Base-by-base conservation (phyloP, 1,139 yeast genomes). In the Taphrina deformans region DNA sequence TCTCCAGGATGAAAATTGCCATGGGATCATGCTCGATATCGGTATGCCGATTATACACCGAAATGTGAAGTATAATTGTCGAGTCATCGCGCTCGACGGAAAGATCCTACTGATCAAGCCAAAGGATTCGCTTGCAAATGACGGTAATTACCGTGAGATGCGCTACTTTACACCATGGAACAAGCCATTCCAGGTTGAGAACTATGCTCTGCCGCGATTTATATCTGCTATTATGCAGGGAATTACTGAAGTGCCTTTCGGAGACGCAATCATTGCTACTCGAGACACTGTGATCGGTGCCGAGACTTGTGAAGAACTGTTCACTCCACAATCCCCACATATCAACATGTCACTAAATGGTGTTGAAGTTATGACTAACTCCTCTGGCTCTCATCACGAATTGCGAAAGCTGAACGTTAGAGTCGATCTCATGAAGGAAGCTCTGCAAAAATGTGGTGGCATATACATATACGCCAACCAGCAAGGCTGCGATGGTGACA, bases 131-230 rank as follows among this genome's bases (percentile, higher is more conserved):
- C 81, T 95, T 64, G 98, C 98, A 23, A 95, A 93, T 74, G 99
- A 93, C 77, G 99, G 99, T 0, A 93, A 93, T 74, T 93, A 95
- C 77, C 83, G 99, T 62, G 99, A 93, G 76, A 92, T 93, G 98
- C 82, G 99, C 71, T 91, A 86, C 75, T 93, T 93, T 75, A 89
- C 96, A 0, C 96, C 98, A 14, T 93, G 99, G 99, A 81, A 84
- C 72, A 82, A 88, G 65, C 85, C 92, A 9, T 85, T 86, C 71
- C 82, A 85, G 70, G 86, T 85, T 59, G 98, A 93, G 75, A 80
- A 82, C 50, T 87, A 81, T 72, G 79, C 82, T 45, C 80, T 95
- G 68, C 99, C 99, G 1, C 80, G 85, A 64, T 73, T 78, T 70
- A 84, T 92, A 40, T 72, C 73, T 66, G 84, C 83, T 68, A 79